These are phyloP conservation scores for Trichosporon sp. DNA, from an alignment of 1,284 basidiomycete species.

Conservation along the genomic window DNA sequence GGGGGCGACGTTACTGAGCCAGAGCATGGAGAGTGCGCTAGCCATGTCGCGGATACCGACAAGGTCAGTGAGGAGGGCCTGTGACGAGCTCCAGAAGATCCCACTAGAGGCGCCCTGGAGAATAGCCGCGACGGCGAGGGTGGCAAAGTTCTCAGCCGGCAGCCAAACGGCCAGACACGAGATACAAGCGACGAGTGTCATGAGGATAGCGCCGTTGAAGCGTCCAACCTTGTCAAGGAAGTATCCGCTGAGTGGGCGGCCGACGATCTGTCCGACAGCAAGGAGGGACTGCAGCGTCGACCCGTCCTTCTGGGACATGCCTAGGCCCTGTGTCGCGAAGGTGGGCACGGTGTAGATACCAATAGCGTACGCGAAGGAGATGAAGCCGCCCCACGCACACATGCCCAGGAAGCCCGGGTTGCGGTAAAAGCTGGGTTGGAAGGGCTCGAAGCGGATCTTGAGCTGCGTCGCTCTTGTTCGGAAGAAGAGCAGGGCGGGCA, in stretches of 20 bases:
- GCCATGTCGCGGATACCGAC: constrained; percentile 46
- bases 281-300: constrained; percentile 48
- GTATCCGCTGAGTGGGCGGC: constrained; percentile 45
- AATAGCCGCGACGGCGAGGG: constrained; percentile 47
- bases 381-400: constrained; percentile 27
- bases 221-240: constrained; percentile 46
- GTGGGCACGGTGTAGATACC: constrained; percentile 48
- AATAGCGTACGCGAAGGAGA: constrained; percentile 48
- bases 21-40: constrained; percentile 47
- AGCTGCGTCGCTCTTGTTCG: constrained; percentile 22
- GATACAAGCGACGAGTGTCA: constrained; percentile 44
- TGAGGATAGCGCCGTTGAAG: constrained; percentile 46
- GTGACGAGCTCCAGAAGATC: constrained; percentile 18
- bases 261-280: constrained; percentile 49
- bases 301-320: constrained; percentile 47
- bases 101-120: constrained; percentile 42
- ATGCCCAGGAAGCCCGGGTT: constrained; percentile 39
- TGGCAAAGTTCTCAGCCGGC: constrained; percentile 42
- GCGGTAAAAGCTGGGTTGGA: constrained; percentile 30
- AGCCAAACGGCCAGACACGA: constrained; percentile 49
- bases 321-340: constrained; percentile 45
- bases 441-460: constrained; percentile 25
- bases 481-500: constrained; percentile 37
- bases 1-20: constrained; percentile 41
- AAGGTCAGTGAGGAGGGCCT: constrained; percentile 18